These are phyloP conservation scores for sorghum (Sorghum bicolor) DNA, from an alignment of 176 grass and related monocot species.

Conservation along the genomic window DNA sequence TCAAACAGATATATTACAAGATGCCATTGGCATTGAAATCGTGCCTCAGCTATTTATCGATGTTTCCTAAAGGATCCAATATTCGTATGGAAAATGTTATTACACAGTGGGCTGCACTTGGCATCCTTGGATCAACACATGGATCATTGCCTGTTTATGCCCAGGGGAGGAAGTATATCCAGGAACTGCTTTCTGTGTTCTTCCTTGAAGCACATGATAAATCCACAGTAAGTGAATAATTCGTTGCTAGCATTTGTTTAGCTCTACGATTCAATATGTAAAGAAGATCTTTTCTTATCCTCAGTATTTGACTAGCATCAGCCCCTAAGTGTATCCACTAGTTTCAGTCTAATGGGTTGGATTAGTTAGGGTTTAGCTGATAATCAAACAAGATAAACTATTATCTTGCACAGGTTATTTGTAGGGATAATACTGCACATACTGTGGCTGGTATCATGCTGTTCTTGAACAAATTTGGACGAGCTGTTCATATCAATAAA, in stretches of 20 bases:
- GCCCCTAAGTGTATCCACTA: background rate
- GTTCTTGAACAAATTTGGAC: no score
- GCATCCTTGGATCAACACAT: background rate
- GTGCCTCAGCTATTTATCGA: conserved; percentile 29
- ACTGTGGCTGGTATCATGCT: no score
- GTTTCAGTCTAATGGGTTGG: background rate
- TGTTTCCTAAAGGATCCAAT: conserved; percentile 3
- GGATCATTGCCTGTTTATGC: background rate
- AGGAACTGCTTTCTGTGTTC: background rate
- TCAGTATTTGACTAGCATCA: background rate
- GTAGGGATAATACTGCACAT: background rate
- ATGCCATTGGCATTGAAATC: conserved; percentile 26
- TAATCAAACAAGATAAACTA: background rate
- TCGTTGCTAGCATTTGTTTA: background rate
- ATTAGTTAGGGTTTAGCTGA: background rate
- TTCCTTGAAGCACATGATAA: background rate
- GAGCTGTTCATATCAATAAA: background rate
- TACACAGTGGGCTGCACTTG: conserved; percentile 21
- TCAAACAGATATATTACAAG: background rate
- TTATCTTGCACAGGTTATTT: background rate
- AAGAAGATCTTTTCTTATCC: background rate
- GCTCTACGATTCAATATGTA: background rate
- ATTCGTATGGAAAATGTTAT: background rate
- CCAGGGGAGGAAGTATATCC: conserved; percentile 1
- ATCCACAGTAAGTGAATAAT: background rate